Conservation (phyloP, 768 basidiomycete species). For the Psilocybe cyanescens region DNA sequence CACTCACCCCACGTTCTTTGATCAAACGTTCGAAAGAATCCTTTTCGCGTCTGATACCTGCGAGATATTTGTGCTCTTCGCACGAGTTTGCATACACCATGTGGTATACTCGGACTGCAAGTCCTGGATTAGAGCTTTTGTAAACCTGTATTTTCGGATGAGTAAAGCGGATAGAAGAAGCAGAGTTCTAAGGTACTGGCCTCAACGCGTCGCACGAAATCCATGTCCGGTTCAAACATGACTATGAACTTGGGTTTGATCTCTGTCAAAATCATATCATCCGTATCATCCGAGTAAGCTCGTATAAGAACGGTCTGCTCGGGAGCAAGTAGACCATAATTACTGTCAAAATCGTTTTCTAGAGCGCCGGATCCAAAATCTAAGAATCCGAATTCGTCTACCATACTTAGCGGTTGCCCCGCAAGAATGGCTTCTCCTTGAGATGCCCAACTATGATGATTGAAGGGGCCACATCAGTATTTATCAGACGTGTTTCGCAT, state of each 20-base stretch:
- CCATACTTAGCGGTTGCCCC: slow-evolving; percentile 23
- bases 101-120: slow-evolving; percentile 90
- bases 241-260: slow-evolving; percentile 90
- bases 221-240: slow-evolving; percentile 92
- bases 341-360: slow-evolving; percentile 37
- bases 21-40: slow-evolving; percentile 93
- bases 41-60: slow-evolving; percentile 87
- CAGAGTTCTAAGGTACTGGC: slow-evolving; percentile 41
- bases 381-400: slow-evolving; percentile 26
- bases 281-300: slow-evolving; percentile 89
- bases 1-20: slow-evolving; percentile 84
- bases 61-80: slow-evolving; percentile 95
- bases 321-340: slow-evolving; percentile 78
- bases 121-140: slow-evolving; percentile 78
- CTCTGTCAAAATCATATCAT: slow-evolving; percentile 87
- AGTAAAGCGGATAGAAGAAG: not conserved
- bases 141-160: slow-evolving; percentile 64
- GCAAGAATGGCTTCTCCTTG: slow-evolving; percentile 27
- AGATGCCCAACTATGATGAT: slow-evolving; percentile 36
- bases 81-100: slow-evolving; percentile 93
- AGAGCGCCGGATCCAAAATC: slow-evolving; percentile 11
- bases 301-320: slow-evolving; percentile 86
- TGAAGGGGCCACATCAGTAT: not conserved
- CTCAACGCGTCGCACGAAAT: slow-evolving; percentile 92
- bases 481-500: not conserved